Evolutionary conservation across 495 filamentous ascomycete genomes (phyloP).

Genomic region (Bombardia bombarda): DNA sequence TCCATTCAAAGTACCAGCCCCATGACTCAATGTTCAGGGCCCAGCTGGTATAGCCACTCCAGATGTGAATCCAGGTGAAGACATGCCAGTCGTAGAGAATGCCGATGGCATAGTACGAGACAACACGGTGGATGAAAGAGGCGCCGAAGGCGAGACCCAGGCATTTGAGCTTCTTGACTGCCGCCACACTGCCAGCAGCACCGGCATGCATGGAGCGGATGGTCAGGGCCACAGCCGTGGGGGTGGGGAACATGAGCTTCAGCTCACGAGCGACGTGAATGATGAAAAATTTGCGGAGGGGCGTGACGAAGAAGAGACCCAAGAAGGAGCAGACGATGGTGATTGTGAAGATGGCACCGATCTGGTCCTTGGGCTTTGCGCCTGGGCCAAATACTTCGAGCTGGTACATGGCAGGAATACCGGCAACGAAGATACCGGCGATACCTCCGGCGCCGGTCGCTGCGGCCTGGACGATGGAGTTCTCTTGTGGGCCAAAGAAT

Average conservation of each 20-base stretch:
- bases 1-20: constrained; percentile 59
- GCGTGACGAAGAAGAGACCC: constrained; percentile 60
- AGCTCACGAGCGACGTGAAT: constrained; percentile 56
- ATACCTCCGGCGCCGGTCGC: constrained; percentile 57
- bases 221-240: constrained; percentile 55
- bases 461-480: constrained; percentile 57
- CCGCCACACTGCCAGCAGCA: constrained; percentile 41
- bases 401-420: constrained; percentile 56
- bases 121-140: constrained; percentile 47
- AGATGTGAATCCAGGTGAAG: constrained; percentile 57
- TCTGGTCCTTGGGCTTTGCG: constrained; percentile 44
- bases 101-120: constrained; percentile 53
- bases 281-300: constrained; percentile 63
- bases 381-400: constrained; percentile 38
- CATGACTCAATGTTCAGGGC: constrained; percentile 56
- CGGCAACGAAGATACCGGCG: constrained; percentile 55
- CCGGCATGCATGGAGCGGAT: constrained; percentile 58
- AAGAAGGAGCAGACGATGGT: constrained; percentile 58
- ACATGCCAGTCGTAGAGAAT: constrained; percentile 62
- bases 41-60: constrained; percentile 47
- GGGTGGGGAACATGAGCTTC: constrained; percentile 55
- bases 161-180: constrained; percentile 52
- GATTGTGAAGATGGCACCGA: constrained; percentile 51
- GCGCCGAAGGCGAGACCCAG: constrained; percentile 42
- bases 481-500: constrained; percentile 57